These are phyloP conservation scores for Ceratobasidium sp. DNA, from an alignment of 1,284 basidiomycete genomes.

Conservation along the genomic window DNA sequence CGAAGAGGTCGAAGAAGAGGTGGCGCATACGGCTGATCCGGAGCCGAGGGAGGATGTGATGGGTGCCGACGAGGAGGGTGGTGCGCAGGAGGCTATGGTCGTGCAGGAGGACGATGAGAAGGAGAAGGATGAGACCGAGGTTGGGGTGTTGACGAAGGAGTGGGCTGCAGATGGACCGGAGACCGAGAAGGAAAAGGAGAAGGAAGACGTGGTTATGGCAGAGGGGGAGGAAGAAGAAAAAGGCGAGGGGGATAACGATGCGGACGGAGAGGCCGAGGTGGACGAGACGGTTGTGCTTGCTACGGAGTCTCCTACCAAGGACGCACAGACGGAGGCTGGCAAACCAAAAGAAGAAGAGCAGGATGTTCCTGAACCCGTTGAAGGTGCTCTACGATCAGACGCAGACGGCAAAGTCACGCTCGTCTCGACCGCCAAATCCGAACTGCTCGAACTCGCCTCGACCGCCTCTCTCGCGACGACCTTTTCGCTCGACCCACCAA, in stretches of 20 bases:
- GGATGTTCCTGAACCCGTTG: constrained; percentile 66
- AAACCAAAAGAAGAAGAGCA: constrained; percentile 52
- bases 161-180: constrained; percentile 55
- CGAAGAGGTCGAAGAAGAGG: constrained; percentile 60
- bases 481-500: constrained; percentile 52
- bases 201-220: constrained; percentile 55
- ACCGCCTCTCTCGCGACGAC: constrained; percentile 2
- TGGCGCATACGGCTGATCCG: constrained; percentile 15
- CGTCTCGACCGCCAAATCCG: constrained; percentile 57
- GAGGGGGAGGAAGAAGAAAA: constrained; percentile 48
- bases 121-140: constrained; percentile 48
- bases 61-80: constrained; percentile 55
- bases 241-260: constrained; percentile 52
- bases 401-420: constrained; percentile 56
- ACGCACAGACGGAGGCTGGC: constrained; percentile 42
- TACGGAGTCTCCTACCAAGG: constrained; percentile 50
- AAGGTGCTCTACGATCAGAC: constrained; percentile 62
- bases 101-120: constrained; percentile 48
- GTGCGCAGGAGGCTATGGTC: constrained; percentile 59
- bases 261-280: constrained; percentile 54
- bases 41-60: constrained; percentile 58
- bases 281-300: constrained; percentile 44
- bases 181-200: constrained; percentile 49
- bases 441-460: constrained; percentile 3
- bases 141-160: constrained; percentile 55